These are phyloP conservation scores for Populus hybrid DNA, from an alignment of 441 rosid genomes.

Conservation along the genomic window DNA sequence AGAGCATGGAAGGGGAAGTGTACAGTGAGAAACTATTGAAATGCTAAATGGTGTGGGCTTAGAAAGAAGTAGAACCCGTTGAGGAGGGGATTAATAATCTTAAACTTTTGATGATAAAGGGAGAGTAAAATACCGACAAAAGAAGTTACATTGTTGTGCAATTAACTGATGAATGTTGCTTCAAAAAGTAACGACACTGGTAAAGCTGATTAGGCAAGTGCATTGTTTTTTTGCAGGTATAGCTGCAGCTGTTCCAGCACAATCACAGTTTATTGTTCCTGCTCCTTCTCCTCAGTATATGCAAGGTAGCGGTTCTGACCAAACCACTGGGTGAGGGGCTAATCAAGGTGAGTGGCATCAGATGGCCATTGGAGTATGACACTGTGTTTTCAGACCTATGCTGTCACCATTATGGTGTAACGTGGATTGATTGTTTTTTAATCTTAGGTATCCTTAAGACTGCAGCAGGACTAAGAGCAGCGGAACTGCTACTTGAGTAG, in stretches of 20 bases:
- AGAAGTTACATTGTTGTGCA: not conserved
- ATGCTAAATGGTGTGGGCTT: not conserved
- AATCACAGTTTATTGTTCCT: conserved; percentile 63
- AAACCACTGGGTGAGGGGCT: conserved; percentile 69
- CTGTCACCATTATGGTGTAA: conserved; percentile 1
- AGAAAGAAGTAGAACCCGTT: not conserved
- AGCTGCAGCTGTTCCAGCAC: conserved; percentile 53
- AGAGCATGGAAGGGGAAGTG: not conserved
- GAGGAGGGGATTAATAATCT: not conserved
- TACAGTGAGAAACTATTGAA: not conserved
- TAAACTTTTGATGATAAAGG: not conserved
- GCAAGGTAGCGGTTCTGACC: conserved; percentile 86
- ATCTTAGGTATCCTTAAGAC: conserved; percentile 67
- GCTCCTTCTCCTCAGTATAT: conserved; percentile 64
- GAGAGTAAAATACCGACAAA: not conserved
- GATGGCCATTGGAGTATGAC: not conserved
- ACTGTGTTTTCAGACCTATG: not conserved
- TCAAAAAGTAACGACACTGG: not conserved
- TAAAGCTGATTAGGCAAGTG: conserved; percentile 13
- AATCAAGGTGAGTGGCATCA: conserved; percentile 42
- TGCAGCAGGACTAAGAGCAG: conserved; percentile 82
- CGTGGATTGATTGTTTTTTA: not conserved
- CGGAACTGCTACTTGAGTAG: conserved; percentile 79
- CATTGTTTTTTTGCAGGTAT: conserved; percentile 36
- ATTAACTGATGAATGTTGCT: not conserved